Evolutionary conservation across 1,139 yeast genomes (phyloP), one percentile per base, ranked within the genome.

Genomic region (Taphrina betulina): DNA sequence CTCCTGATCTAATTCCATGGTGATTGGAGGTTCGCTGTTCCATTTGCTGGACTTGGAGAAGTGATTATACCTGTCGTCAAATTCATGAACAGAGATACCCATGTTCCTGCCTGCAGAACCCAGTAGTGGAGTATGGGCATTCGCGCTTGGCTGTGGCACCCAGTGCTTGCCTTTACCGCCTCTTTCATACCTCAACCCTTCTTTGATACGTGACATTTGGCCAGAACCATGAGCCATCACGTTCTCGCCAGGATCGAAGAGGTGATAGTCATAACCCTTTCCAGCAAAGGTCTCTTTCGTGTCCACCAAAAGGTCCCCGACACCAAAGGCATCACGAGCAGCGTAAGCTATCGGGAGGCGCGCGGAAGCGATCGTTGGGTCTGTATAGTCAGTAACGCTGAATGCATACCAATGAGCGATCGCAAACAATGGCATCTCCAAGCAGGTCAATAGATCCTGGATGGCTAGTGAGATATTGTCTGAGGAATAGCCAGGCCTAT

Each of bases 301-400:
- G 70, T 92, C 99, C 67, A 81, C 78, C 4, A 81, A 68, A 58
- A 92, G 74, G 69, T 92, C 99, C 17, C 78, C 80, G 50, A 79
- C 68, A 0, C 95, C 95, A 61, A 84, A 72, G 65, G 86, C 82
- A 67, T 92, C 99, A 57, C 82, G 76, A 2, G 51, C 69, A 63
- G 59, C 72, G 52, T 37, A 62, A 33, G 41, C 68, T 63, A 42
- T 68, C 66, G 52, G 74, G 73, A 92, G 87, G 74, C 99, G 83
- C 3, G 98, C 97, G 95, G 97, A 92, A 75, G 92, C 92, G 70
- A 92, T 90, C 53, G 96, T 89, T 74, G 92, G 90, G 17, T 97
- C 97, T 65, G 96, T 97, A 58, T 84, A 92, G 37, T 89, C 95
- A 4, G 72, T 72, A 69, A 84, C 85, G 5, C 88, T 80, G 68